Conservation (phyloP, 2,329 filamentous ascomycete species). For the Parastagonospora avenae region DNA sequence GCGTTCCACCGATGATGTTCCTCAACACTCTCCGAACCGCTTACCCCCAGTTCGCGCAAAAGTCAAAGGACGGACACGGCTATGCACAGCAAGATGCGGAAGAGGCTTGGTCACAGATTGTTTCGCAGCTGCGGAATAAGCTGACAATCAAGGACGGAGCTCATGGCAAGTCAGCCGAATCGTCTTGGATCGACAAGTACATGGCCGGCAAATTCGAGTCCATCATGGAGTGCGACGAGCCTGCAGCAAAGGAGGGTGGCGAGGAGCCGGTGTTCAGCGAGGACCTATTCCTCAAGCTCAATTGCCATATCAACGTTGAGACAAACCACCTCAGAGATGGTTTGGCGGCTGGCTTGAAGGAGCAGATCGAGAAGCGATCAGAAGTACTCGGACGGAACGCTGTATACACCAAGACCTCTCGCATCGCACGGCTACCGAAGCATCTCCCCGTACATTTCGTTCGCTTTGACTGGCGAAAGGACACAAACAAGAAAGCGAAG, state of each 20-base stretch:
- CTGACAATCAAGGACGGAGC: slow-evolving; percentile 66
- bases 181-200: slow-evolving; percentile 87
- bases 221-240: slow-evolving; percentile 81
- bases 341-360: slow-evolving; percentile 77
- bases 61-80: slow-evolving; percentile 77
- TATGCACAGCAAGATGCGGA: slow-evolving; percentile 99
- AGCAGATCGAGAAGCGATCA: slow-evolving; percentile 91
- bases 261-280: slow-evolving; percentile 71
- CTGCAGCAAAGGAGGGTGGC: slow-evolving; percentile 72
- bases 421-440: slow-evolving; percentile 87
- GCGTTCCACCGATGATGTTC: slow-evolving; percentile 84
- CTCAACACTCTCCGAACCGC: slow-evolving; percentile 76
- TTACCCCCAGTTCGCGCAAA: slow-evolving; percentile 94
- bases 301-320: slow-evolving; percentile 88
- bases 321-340: slow-evolving; percentile 93
- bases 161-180: slow-evolving; percentile 41
- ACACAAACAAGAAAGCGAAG: slow-evolving; percentile 97
- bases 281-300: slow-evolving; percentile 87
- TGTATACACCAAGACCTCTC: slow-evolving; percentile 86
- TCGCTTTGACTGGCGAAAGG: slow-evolving; percentile 96
- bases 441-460: slow-evolving; percentile 98
- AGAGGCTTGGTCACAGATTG: slow-evolving; percentile 96
- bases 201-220: slow-evolving; percentile 83
- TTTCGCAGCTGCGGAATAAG: slow-evolving; percentile 80
- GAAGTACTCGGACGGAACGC: slow-evolving; percentile 77